Percentiles rank a stretch among this genome's conserved stretches.
Conservation (phyloP, 768 basidiomycete genomes). For the Kwoniella mangroviensis region DNA sequence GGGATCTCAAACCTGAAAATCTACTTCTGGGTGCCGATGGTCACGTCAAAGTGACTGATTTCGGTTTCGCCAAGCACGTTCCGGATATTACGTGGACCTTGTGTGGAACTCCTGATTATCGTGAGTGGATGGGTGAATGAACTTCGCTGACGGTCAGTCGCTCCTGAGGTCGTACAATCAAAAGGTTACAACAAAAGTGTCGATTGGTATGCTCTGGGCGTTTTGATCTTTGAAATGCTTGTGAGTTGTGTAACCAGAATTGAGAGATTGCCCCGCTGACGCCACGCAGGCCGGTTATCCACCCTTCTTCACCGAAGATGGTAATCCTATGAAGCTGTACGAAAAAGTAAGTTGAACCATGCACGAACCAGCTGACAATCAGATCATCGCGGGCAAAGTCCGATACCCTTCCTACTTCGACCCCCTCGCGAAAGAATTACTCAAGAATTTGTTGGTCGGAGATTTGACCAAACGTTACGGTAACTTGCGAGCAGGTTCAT, state of each 20-base stretch:
- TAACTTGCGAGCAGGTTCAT: conserved; percentile 57
- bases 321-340: conserved; percentile 60
- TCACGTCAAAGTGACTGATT: conserved; percentile 95
- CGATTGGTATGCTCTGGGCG: conserved; percentile 59
- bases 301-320: conserved; percentile 60
- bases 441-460: conserved; percentile 58
- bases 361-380: conserved; percentile 9
- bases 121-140: conserved; percentile 34
- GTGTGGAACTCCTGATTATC: conserved; percentile 60
- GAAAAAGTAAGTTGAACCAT: conserved; percentile 54
- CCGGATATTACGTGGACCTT: conserved; percentile 59
- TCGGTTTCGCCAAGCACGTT: conserved; percentile 69
- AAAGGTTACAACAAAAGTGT: conserved; percentile 60
- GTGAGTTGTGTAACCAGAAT: conserved; percentile 36
- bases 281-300: conserved; percentile 57
- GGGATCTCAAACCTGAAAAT: conserved; percentile 64
- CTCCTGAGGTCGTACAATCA: conserved; percentile 59
- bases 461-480: conserved; percentile 59
- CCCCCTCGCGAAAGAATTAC: conserved; percentile 56
- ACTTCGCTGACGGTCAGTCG: conserved; percentile 43
- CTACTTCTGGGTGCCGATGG: conserved; percentile 91
- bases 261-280: conserved; percentile 2
- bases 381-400: conserved; percentile 59
- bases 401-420: conserved; percentile 60
- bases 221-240: conserved; percentile 60